Conservation (phyloP, 2,329 filamentous ascomycete species). For the Fusarium stilboides region DNA sequence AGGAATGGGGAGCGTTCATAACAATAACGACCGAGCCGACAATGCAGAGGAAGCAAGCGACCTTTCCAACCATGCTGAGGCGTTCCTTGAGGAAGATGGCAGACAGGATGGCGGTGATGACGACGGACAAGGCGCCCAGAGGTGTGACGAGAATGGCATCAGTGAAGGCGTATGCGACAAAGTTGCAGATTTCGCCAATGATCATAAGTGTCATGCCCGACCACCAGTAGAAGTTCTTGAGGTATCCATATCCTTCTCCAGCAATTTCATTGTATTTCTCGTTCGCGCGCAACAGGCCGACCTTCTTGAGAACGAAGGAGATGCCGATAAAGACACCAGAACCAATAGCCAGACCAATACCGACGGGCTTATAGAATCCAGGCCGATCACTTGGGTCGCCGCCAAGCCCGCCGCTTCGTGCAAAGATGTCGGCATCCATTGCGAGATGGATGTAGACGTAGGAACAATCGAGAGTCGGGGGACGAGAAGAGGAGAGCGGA, state of each 20-base stretch:
- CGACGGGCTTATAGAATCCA: slow-evolving; percentile 83
- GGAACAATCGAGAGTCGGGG: slow-evolving; percentile 2
- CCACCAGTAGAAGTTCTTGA: slow-evolving; percentile 98
- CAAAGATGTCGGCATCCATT: slow-evolving; percentile 48
- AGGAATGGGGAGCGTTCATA: slow-evolving; percentile 90
- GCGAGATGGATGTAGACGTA: slow-evolving; percentile 14
- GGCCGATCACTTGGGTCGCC: slow-evolving; percentile 56
- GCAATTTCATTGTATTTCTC: slow-evolving; percentile 96
- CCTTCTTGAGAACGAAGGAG: slow-evolving; percentile 96
- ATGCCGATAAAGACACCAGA: slow-evolving; percentile 94
- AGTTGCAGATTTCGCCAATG: slow-evolving; percentile 95
- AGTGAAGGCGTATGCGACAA: slow-evolving; percentile 96
- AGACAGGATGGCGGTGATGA: slow-evolving; percentile 90
- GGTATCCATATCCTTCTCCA: slow-evolving; percentile 96
- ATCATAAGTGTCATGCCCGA: slow-evolving; percentile 97
- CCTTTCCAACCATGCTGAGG: slow-evolving; percentile 94
- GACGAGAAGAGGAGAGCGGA: slow-evolving; percentile 10
- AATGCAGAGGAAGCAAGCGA: slow-evolving; percentile 96
- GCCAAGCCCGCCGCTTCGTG: slow-evolving; percentile 38
- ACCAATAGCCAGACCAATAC: slow-evolving; percentile 86
- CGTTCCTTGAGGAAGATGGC: slow-evolving; percentile 97
- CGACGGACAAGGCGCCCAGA: slow-evolving; percentile 90
- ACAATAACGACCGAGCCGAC: slow-evolving; percentile 94
- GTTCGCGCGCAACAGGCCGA: slow-evolving; percentile 91
- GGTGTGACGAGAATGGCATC: slow-evolving; percentile 97